Evolutionary conservation across 805 yeast genomes (phyloP).

Genomic region (Yarrowia bubula): DNA sequence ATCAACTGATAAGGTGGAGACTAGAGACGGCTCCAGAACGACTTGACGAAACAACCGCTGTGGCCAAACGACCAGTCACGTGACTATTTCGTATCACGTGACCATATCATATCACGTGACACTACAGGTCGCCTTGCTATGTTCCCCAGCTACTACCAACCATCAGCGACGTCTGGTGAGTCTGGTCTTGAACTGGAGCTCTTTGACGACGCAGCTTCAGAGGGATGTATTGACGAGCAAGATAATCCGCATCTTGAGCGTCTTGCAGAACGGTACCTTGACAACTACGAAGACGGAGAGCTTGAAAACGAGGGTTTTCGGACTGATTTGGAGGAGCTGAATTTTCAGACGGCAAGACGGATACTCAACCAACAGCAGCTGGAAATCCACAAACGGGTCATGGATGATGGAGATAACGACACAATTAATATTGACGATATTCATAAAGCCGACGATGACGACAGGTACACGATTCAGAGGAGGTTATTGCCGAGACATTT

Average conservation of each 20-base stretch:
- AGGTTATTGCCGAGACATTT: constrained; percentile 63
- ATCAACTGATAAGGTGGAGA: no score
- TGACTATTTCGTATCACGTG: no score
- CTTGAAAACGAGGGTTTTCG: constrained; percentile 22
- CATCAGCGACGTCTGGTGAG: no score
- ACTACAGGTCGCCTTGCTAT: no score
- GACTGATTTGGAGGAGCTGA: constrained; percentile 19
- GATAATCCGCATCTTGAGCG: constrained; percentile 23
- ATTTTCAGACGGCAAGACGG: not conserved
- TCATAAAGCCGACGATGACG: constrained; percentile 25
- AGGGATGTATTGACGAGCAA: constrained; percentile 19
- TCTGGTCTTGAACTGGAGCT: constrained; percentile 7
- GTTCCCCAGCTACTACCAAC: not conserved
- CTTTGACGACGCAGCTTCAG: constrained; percentile 18
- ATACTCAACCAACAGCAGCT: constrained; percentile 4
- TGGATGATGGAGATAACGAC: constrained; percentile 30
- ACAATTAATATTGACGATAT: constrained; percentile 28
- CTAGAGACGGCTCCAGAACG: no score
- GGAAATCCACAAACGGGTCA: constrained; percentile 18
- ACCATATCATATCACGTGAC: no score
- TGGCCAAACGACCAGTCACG: no score
- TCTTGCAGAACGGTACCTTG: constrained; percentile 1
- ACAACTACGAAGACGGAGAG: constrained; percentile 14
- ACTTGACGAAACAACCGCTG: no score
- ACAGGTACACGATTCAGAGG: constrained; percentile 44